These are phyloP conservation scores for Cyclotella cryptica DNA, from an alignment of 108 stramenopile species.

Conservation along the genomic window DNA sequence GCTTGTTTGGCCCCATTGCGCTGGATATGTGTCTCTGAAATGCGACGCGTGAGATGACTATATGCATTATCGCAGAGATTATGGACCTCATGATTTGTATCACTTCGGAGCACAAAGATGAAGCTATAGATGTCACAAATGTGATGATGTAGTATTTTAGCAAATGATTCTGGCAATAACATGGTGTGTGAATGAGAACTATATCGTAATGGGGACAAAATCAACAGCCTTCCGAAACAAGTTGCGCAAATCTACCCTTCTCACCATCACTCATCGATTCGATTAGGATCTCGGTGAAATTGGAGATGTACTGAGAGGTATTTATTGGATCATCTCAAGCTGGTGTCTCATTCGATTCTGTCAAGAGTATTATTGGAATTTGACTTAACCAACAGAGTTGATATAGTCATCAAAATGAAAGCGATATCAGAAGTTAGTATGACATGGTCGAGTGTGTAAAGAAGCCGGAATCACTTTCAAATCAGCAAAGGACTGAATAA, in stretches of 20 bases:
- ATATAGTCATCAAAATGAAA: background rate
- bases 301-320: constrained; percentile 2
- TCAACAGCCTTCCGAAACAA: too few relatives aligned
- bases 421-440: background rate
- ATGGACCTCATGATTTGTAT: constrained; percentile 19
- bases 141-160: constrained; percentile 47
- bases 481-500: constrained; percentile 17
- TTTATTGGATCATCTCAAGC: constrained; percentile 14
- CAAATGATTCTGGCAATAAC: constrained; percentile 37
- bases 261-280: constrained; percentile 12
- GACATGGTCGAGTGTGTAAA: background rate
- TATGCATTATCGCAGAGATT: constrained; percentile 26
- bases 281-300: background rate
- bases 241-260: background rate
- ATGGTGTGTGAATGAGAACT: constrained; percentile 34
- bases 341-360: constrained; percentile 5
- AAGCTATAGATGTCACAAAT: constrained; percentile 50
- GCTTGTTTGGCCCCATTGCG: constrained; percentile 45
- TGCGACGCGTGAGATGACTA: constrained; percentile 37
- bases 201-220: too few relatives aligned
- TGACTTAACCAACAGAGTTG: constrained; percentile 21
- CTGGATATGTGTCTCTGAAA: constrained; percentile 41
- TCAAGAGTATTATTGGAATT: constrained; percentile 41
- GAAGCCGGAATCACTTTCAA: constrained; percentile 27
- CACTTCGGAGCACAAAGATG: constrained; percentile 35